Conservation (phyloP, 371 early-diverging fungal species). For the Rhizomucor miehei region DNA sequence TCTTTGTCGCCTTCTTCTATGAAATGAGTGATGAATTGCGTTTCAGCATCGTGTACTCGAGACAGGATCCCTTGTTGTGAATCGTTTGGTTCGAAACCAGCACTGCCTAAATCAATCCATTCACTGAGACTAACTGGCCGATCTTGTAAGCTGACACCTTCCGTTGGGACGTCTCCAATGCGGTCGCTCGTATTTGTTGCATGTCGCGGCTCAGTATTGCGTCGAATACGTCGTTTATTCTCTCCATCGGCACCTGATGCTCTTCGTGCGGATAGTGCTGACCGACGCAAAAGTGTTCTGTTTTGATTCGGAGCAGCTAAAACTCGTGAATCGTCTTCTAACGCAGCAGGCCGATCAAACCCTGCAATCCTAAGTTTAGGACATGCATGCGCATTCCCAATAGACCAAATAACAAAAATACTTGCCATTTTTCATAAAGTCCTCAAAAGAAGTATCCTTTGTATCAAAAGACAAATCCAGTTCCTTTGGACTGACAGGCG, state of each 20-base stretch:
- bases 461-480: not conserved
- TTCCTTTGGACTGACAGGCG: conserved; percentile 6
- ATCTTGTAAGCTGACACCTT: conserved; percentile 34
- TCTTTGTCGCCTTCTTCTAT: conserved; percentile 23
- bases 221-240: conserved; percentile 9
- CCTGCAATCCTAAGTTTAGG: not conserved
- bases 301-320: conserved; percentile 12
- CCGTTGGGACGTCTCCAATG: conserved; percentile 3
- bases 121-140: conserved; percentile 49
- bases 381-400: not conserved
- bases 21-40: conserved; percentile 14
- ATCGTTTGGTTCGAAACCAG: conserved; percentile 29
- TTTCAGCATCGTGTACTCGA: conserved; percentile 24
- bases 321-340: conserved; percentile 10
- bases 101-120: conserved; percentile 46
- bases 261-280: conserved; percentile 19
- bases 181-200: conserved; percentile 10
- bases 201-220: conserved; percentile 6
- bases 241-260: conserved; percentile 10
- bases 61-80: conserved; percentile 39
- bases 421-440: not conserved
- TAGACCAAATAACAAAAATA: not conserved
- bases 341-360: conserved; percentile 12
- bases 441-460: not conserved
- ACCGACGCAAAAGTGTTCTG: conserved; percentile 19